These are phyloP conservation scores for Malus hybrid DNA, from an alignment of 331 rosid species.

Conservation along the genomic window DNA sequence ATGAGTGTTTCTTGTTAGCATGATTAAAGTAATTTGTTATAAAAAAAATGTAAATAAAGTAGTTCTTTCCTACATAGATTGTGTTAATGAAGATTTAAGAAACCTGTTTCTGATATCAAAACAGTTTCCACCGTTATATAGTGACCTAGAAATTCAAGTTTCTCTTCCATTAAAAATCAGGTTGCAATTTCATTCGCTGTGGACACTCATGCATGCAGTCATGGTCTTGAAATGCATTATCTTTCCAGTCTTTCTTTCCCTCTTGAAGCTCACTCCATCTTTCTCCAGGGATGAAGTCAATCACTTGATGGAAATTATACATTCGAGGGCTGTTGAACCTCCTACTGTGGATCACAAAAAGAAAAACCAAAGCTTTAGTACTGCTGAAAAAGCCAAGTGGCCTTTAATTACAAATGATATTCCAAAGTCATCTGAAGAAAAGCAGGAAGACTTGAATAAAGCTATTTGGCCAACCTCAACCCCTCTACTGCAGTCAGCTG, in stretches of 20 bases:
- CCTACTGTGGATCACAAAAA: slow-evolving; percentile 31
- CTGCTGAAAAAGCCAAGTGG: slow-evolving; percentile 28
- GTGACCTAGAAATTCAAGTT: neutral
- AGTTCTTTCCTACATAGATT: neutral
- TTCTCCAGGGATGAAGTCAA: slow-evolving; percentile 63
- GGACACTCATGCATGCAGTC: neutral
- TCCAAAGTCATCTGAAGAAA: slow-evolving; percentile 28
- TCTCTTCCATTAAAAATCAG: neutral
- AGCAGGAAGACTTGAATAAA: slow-evolving; percentile 29
- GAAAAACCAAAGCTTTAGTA: slow-evolving; percentile 14
- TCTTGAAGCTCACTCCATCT: slow-evolving; percentile 8
- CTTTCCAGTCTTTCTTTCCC: neutral
- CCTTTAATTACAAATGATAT: slow-evolving; percentile 19
- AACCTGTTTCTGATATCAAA: neutral
- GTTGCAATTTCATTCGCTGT: neutral
- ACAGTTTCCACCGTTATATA: neutral
- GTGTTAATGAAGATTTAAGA: neutral
- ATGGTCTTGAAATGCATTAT: neutral
- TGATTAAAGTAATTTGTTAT: no score
- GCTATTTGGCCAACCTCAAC: slow-evolving; percentile 45
- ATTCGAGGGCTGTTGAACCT: slow-evolving; percentile 55
- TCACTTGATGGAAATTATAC: slow-evolving; percentile 54
- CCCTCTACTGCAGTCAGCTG: slow-evolving; percentile 41
- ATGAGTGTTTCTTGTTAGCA: neutral
- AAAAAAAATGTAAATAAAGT: neutral